Conservation (phyloP, 306 rosid species). For the Cucurbita argyrosperma region DNA sequence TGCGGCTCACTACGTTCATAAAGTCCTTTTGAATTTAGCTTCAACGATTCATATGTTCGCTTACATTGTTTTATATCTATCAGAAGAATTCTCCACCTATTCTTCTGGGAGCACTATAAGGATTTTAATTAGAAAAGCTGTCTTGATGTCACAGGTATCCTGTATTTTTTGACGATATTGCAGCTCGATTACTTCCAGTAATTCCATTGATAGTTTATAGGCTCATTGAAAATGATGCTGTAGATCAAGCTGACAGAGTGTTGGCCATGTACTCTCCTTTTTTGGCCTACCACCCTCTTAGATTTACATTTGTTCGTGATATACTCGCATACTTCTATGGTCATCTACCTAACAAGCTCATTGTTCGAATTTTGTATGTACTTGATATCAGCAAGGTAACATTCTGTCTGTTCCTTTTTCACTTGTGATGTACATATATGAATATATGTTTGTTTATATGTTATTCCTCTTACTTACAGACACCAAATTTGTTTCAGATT, state of each 20-base stretch:
- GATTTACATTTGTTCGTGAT: constrained; percentile 96
- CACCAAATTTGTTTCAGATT: constrained; percentile 47
- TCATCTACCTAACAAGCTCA: constrained; percentile 73
- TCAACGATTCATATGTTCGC: not conserved
- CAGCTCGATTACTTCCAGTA: constrained; percentile 88
- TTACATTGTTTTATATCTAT: not conserved
- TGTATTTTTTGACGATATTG: constrained; percentile 80
- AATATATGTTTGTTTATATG: not conserved
- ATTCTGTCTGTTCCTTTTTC: constrained; percentile 5
- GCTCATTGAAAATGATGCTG: constrained; percentile 83
- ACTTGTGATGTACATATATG: not conserved
- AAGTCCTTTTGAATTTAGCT: too few species aligned
- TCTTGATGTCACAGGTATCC: constrained; percentile 50
- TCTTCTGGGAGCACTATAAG: not conserved
- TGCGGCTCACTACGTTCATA: too few species aligned
- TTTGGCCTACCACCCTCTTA: constrained; percentile 68
- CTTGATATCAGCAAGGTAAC: constrained; percentile 80
- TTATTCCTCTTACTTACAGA: constrained; percentile 8
- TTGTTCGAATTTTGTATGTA: constrained; percentile 60
- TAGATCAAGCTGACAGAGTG: constrained; percentile 68
- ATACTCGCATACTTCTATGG: constrained; percentile 95
- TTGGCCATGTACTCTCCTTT: constrained; percentile 47
- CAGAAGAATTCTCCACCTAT: not conserved
- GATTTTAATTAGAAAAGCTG: not conserved
- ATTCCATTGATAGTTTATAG: constrained; percentile 83